phyloP scores from a whole-genome alignment of 148 eudicot species.

The Dianthus caryophyllus region DNA sequence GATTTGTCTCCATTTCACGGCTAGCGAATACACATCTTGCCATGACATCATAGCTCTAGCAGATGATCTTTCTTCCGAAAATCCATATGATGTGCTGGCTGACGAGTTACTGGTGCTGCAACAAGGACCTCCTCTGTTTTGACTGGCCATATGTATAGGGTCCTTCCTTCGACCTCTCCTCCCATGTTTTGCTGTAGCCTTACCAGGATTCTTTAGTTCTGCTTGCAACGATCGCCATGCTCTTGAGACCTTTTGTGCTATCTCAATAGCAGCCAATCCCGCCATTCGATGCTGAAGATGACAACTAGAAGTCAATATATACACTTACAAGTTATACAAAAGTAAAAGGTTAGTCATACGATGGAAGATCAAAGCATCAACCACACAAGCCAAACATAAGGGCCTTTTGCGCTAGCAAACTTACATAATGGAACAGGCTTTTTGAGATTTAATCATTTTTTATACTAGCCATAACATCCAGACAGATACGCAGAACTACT shows the following conservation, averaged over 20 bases:
- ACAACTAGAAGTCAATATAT: constrained; percentile 14
- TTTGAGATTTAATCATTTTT: background rate
- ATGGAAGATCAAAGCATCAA: background rate
- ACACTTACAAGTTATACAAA: background rate
- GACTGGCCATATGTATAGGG: constrained; percentile 48
- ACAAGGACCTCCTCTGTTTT: constrained; percentile 94
- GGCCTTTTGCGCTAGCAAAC: constrained; percentile 1
- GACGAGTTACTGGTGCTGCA: constrained; percentile 76
- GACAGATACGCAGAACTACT: background rate
- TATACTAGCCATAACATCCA: constrained; percentile 2
- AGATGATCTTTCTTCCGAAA: constrained; percentile 57
- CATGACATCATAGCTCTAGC: constrained; percentile 68
- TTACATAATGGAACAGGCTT: background rate
- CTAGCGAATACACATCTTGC: constrained; percentile 82
- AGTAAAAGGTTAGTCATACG: constrained; percentile 3
- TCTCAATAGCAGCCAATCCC: constrained; percentile 95
- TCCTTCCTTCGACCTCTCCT: constrained; percentile 79
- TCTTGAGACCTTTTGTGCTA: constrained; percentile 91
- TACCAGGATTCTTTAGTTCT: constrained; percentile 69
- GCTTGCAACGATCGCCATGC: constrained; percentile 85
- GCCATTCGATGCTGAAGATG: constrained; percentile 93
- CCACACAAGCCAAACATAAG: background rate
- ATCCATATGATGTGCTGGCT: constrained; percentile 49
- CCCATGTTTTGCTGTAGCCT: constrained; percentile 58
- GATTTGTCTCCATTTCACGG: constrained; percentile 98